Evolutionary conservation across 441 rosid genomes (phyloP).

Genomic region (Biscutella auriculata): DNA sequence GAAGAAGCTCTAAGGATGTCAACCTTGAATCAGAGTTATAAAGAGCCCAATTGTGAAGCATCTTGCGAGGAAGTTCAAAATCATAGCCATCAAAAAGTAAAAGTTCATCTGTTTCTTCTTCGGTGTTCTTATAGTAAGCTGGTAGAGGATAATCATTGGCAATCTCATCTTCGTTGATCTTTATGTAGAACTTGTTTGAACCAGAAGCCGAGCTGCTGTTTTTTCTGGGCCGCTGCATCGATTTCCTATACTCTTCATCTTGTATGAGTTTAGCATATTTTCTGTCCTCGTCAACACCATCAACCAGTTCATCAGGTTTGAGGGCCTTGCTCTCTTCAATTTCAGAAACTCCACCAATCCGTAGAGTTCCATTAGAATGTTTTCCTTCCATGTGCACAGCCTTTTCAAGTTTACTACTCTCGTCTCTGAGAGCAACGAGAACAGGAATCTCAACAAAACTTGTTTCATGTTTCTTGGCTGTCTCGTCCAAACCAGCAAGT

Average conservation of each 20-base stretch:
- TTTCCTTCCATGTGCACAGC: constrained; percentile 16
- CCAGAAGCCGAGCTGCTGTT: constrained; percentile 28
- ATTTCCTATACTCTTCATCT: constrained; percentile 55
- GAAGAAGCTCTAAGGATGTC: constrained; percentile 77
- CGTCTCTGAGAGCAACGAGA: constrained; percentile 47
- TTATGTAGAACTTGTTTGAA: constrained; percentile 45
- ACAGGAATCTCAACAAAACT: constrained; percentile 44
- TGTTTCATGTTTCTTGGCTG: constrained; percentile 38
- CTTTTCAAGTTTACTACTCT: constrained; percentile 25
- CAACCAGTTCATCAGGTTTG: constrained; percentile 15
- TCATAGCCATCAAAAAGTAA: constrained; percentile 31
- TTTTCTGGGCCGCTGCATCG: constrained; percentile 35
- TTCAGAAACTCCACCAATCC: constrained; percentile 27
- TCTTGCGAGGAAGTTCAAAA: constrained; percentile 38
- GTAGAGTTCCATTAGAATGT: constrained; percentile 25
- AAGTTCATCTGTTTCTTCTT: constrained; percentile 60
- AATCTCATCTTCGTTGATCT: constrained; percentile 72
- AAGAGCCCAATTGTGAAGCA: constrained; percentile 79
- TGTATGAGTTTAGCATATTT: constrained; percentile 47
- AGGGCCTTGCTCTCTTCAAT: constrained; percentile 16
- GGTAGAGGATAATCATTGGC: constrained; percentile 82
- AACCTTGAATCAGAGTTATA: constrained; percentile 60
- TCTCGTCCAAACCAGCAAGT: constrained; percentile 61
- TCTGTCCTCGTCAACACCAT: constrained; percentile 37
- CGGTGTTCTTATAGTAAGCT: constrained; percentile 44